Base-by-base conservation (phyloP, 495 filamentous ascomycete species). In the Podospora fimiseda region DNA sequence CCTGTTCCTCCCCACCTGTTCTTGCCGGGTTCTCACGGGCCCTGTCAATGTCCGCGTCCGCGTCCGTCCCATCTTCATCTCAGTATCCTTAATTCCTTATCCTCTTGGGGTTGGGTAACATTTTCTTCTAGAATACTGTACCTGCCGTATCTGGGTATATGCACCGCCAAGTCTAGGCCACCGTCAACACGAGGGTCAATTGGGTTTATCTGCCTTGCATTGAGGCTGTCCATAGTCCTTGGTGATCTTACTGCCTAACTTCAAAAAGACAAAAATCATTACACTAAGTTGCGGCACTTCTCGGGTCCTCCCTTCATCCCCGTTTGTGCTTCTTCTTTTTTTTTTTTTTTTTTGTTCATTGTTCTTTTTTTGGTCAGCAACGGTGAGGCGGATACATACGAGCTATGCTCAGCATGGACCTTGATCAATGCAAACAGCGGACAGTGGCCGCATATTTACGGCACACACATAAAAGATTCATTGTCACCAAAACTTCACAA, bases 171-270 rank as follows among this genome's bases (percentile, higher is more conserved):
- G 39, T 9, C 2, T 16, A 14, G n/a, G n/a, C 39, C 39, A 14
- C 6, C 14, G 19, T 18, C 8, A 9, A 7, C 39, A 4, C 11
- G 39, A 41, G 11, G 39, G 4, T 41, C 39, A n/a, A 7, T 18
- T 41, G 39, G 39, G 27, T 11, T 33, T 33, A 11, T 33, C 44
- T 33, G 44, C 44, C 44, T 47, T 16, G n/a, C 23, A 5, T 3
- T 13, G 44, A 47, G 44, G 24, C 44, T 47, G 44, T 47, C 23
- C 44, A 30, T 14, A 24, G 23, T 33, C 44, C 24, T 47, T n/a
- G 20, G 19, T 47, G 20, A 47, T 47, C 16, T 47, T 47, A 47
- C 24, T 47, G 44, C 44, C 44, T 47, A 24, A 33, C 9, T 11
- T 47, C 20, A 8, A 15, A 11, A 16, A n/a, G 11, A n/a, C 4